Conservation (phyloP, 192 early-diverging fungal genomes). For the Rhizoclosmatium sp. region DNA sequence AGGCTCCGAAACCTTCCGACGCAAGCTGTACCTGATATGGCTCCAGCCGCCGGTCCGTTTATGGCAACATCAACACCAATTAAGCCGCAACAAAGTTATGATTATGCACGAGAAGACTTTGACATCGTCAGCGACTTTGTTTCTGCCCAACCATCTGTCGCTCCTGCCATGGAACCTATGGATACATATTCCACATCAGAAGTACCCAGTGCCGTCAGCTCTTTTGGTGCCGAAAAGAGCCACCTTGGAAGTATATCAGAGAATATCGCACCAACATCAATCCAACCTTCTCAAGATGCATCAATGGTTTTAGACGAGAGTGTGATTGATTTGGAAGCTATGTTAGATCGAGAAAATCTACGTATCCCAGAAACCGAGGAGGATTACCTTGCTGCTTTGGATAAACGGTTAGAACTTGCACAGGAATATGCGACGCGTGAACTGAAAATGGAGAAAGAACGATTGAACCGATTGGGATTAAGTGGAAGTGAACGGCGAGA, state of each 20-base stretch:
- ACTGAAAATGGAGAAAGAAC: background rate
- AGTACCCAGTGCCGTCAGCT: background rate
- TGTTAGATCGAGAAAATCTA: background rate
- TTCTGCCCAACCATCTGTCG: background rate
- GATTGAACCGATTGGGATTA: background rate
- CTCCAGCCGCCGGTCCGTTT: background rate
- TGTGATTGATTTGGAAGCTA: constrained; percentile 3
- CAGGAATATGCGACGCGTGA: background rate
- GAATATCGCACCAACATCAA: background rate
- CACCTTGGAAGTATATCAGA: background rate
- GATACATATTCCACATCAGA: background rate
- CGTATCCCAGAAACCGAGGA: background rate
- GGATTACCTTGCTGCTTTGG: background rate
- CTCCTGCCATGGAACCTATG: background rate
- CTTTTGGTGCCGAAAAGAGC: background rate
- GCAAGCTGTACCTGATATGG: background rate
- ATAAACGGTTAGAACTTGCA: background rate
- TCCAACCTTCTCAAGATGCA: background rate
- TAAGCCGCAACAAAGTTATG: background rate
- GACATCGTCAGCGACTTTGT: constrained; percentile 2
- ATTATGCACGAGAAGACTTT: constrained; percentile 2
- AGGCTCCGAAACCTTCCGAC: background rate
- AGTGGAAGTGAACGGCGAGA: background rate
- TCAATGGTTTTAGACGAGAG: background rate
- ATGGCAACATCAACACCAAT: background rate